phyloP scores from a whole-genome alignment of 2,329 filamentous ascomycete genomes.

The Penicillium sp. region DNA sequence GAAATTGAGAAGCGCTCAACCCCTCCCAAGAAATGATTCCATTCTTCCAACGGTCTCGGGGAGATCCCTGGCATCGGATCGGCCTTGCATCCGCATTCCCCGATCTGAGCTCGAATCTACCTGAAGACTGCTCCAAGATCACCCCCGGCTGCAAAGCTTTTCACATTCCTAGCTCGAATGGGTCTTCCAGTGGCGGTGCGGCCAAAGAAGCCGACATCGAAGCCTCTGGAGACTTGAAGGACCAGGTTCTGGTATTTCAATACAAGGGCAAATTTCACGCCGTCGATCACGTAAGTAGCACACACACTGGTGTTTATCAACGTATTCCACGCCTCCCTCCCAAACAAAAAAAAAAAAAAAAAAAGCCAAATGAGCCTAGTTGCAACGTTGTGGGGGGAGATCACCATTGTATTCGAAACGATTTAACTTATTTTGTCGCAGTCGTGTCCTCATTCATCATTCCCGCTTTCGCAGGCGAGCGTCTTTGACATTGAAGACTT shows the following conservation, averaged over 20 bases:
- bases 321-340: too few relatives aligned
- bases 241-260: slow-evolving; percentile 61
- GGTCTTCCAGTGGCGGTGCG: slow-evolving; percentile 14
- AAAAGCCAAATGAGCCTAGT: too few relatives aligned
- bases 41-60: slow-evolving; percentile 13
- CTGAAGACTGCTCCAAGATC: slow-evolving; percentile 31
- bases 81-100: slow-evolving; percentile 53
- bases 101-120: slow-evolving; percentile 37
- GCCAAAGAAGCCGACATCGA: slow-evolving; percentile 25
- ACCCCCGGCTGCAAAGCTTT: slow-evolving; percentile 57
- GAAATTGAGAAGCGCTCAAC: too few relatives aligned
- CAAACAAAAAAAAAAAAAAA: too few relatives aligned
- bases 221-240: slow-evolving; percentile 41
- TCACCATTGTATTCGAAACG: neutral
- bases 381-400: neutral
- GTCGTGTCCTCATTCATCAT: slow-evolving; percentile 64
- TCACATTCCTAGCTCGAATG: slow-evolving; percentile 40
- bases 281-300: slow-evolving; percentile 55
- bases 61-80: slow-evolving; percentile 48
- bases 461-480: slow-evolving; percentile 56
- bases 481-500: slow-evolving; percentile 70
- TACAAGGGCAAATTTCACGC: slow-evolving; percentile 61
- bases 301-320: too few relatives aligned
- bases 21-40: slow-evolving; percentile 14
- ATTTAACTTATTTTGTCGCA: slow-evolving; percentile 23